These are phyloP conservation scores for Zygosaccharomyces pseudobailii DNA, from an alignment of 1,139 yeast genomes.

Conservation along the genomic window DNA sequence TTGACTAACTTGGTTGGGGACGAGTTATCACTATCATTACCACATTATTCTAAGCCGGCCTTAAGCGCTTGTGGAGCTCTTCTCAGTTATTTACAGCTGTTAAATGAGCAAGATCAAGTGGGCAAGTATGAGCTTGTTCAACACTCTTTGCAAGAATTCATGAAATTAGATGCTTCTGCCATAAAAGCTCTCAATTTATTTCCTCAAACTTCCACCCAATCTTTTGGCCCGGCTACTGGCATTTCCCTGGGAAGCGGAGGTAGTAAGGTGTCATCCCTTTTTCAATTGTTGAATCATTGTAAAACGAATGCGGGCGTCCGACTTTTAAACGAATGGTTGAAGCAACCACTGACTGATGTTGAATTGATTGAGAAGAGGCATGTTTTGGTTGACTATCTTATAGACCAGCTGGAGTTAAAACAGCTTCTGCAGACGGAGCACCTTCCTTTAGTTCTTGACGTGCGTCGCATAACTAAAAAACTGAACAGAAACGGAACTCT, in stretches of 20 bases:
- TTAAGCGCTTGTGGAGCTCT: constrained; percentile 37
- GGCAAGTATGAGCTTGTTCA: constrained; percentile 53
- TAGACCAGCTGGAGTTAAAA: constrained; percentile 66
- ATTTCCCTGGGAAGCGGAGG: constrained; percentile 26
- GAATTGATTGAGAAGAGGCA: constrained; percentile 63
- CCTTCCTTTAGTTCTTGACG: constrained; percentile 73
- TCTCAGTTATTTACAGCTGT: constrained; percentile 51
- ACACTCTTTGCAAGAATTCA: constrained; percentile 69
- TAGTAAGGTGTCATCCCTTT: constrained; percentile 58
- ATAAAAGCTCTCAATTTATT: constrained; percentile 81
- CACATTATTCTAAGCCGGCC: constrained; percentile 35
- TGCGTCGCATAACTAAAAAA: constrained; percentile 69
- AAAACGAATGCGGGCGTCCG: constrained; percentile 84
- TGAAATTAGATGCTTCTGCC: constrained; percentile 90
- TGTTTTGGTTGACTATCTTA: constrained; percentile 60
- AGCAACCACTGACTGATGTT: constrained; percentile 78
- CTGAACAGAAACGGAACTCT: constrained; percentile 50
- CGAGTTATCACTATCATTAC: constrained; percentile 56
- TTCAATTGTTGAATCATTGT: constrained; percentile 81
- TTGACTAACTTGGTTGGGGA: constrained; percentile 56
- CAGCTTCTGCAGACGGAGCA: constrained; percentile 63
- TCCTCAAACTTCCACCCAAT: constrained; percentile 41
- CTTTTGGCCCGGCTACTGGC: constrained; percentile 14
- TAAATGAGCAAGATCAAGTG: constrained; percentile 50
- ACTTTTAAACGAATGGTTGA: constrained; percentile 86